Evolutionary conservation across 768 basidiomycete species (phyloP).

Genomic region (Rhizopogon rudus): DNA sequence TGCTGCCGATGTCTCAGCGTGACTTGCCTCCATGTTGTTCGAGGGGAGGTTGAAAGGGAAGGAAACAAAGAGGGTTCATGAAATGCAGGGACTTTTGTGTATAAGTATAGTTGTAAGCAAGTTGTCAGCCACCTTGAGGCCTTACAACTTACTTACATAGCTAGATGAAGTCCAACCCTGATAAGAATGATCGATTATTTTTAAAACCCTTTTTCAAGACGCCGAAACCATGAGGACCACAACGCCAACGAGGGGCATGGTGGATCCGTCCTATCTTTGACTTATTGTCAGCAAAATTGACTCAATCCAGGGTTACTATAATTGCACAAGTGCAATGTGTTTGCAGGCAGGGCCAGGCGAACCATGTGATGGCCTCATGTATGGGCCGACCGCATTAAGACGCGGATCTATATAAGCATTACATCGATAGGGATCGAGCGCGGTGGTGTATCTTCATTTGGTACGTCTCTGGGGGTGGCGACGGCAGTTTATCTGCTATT

Average conservation of each 20-base stretch:
- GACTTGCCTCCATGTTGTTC: neutral
- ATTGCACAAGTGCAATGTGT: neutral
- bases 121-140: neutral
- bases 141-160: too few species aligned
- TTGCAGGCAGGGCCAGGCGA: neutral
- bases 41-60: too few species aligned
- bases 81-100: neutral
- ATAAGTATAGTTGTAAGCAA: neutral
- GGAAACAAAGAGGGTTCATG: neutral
- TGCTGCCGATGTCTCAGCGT: neutral
- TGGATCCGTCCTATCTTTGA: neutral
- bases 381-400: neutral
- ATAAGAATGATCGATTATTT: neutral
- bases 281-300: too few species aligned
- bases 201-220: neutral
- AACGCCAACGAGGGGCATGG: neutral
- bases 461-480: neutral
- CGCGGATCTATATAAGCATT: neutral
- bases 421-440: slow-evolving; percentile 24
- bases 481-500: neutral
- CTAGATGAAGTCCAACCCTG: neutral
- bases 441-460: slow-evolving; percentile 4
- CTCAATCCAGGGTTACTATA: too few species aligned
- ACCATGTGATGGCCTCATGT: neutral
- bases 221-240: neutral